Conservation (phyloP, 1,284 basidiomycete species). For the Psilocybe mexicana region DNA sequence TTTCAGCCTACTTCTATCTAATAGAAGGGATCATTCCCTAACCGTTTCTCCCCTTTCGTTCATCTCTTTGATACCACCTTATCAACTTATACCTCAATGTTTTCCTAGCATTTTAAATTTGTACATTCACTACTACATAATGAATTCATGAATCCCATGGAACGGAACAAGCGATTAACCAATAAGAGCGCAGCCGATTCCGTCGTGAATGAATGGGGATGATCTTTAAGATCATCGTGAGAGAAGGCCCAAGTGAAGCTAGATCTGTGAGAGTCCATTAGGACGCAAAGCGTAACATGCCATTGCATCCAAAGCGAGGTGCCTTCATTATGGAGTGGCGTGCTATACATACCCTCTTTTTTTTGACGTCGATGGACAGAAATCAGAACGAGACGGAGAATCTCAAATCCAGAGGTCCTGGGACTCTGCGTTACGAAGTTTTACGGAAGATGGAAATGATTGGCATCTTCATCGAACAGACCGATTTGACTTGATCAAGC, state of each 20-base stretch:
- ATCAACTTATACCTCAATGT: not conserved
- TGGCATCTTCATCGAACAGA: not conserved
- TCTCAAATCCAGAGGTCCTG: not conserved
- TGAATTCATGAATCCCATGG: not conserved
- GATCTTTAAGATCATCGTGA: slow-evolving; percentile 1
- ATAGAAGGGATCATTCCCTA: slow-evolving; percentile 3
- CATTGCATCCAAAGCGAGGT: not conserved
- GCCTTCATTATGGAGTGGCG: slow-evolving; percentile 1
- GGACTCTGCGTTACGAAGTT: not conserved
- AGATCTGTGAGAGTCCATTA: not conserved
- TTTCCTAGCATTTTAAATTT: slow-evolving; percentile 5
- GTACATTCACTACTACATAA: not conserved
- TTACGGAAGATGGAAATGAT: slow-evolving; percentile 1
- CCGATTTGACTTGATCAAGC: not conserved
- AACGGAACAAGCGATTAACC: slow-evolving; percentile 1
- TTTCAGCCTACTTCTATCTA: slow-evolving; percentile 10
- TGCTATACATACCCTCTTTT: too few species aligned
- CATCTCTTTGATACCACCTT: not conserved
- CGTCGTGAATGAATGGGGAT: not conserved
- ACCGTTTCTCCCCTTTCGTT: not conserved
- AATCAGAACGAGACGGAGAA: not conserved
- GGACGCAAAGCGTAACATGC: not conserved
- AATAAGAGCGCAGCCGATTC: not conserved
- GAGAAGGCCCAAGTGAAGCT: not conserved
- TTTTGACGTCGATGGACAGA: not conserved